Evolutionary conservation across 306 rosid genomes (phyloP), one percentile per base, ranked within the genome.

Genomic region (Echinosophora koreensis): DNA sequence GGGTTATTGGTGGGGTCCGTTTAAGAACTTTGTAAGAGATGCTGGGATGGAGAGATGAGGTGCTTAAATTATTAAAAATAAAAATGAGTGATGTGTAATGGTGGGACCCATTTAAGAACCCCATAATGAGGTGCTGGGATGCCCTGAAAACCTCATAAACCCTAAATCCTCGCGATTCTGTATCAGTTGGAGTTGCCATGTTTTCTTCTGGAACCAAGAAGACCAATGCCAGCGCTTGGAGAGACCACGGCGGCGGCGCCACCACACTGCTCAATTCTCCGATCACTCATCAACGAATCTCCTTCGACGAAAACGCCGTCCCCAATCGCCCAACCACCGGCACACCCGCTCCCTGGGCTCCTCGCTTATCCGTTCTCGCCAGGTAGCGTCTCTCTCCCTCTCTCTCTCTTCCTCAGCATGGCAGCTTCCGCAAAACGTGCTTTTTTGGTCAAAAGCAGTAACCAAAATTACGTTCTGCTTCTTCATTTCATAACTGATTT

Each of bases 311-410:
- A 2, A 82, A 49, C 71, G 71, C 83, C 41, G 80, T 90, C 30
- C 96, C 95, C 4, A 82, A 90, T 54, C 95, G 97, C 16, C 98
- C 98, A 5, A 69, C 54, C 81, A 88, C 97, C 74, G 98, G 98
- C 62, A 95, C 98, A 22, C 98, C 97, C 37, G 98, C 97, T 38
- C 97, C 97, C 9, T 95, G 98, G 98, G 91, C 90, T 78, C 95
- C 97, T 80, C 97, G 97, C 81, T 86, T 92, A 56, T 94, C 98
- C 0, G 93, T 94, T 13, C 91, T 94, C 13, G 97, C 98, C 67
- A 89, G 98, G 98, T 86, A 80, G 0, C 28, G 35, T 8, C 18
- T 7, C 46, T 37, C 4, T 1, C 22, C 0, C 38, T 3, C 8
- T 35, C 8, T 35, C 6, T 35, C 6, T 35, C 39, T 35, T 35